phyloP scores from a whole-genome alignment of 2,329 filamentous ascomycete genomes.

The Fusarium annulatum region DNA sequence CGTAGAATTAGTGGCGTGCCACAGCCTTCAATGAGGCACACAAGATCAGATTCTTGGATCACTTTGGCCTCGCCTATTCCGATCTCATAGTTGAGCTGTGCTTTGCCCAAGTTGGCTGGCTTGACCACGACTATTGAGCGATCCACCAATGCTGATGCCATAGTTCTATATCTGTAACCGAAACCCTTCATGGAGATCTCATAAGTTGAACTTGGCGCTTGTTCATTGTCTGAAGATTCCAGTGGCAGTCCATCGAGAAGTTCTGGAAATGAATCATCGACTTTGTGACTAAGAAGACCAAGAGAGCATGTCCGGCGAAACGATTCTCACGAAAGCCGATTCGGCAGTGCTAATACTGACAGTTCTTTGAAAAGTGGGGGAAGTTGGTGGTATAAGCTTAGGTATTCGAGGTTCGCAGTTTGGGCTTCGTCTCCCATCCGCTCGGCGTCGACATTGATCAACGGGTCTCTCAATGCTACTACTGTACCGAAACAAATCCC shows the following conservation, averaged over 20 bases:
- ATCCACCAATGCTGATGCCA: not conserved
- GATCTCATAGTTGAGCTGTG: not conserved
- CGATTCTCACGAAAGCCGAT: not conserved
- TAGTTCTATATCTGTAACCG: not conserved
- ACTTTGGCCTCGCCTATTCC: not conserved
- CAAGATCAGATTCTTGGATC: not conserved
- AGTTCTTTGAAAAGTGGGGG: not conserved
- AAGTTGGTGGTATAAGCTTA: not conserved
- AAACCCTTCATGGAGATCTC: not conserved
- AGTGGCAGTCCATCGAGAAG: not conserved
- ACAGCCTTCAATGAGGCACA: not conserved
- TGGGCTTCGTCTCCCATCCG: not conserved
- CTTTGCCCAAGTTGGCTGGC: not conserved
- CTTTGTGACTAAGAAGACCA: not conserved
- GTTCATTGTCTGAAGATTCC: not conserved
- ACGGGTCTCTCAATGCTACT: not conserved
- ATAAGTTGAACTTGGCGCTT: rapidly evolving
- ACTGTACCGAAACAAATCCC: not conserved
- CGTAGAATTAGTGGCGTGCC: not conserved
- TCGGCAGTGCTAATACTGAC: not conserved
- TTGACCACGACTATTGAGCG: not conserved
- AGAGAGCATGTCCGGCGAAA: not conserved
- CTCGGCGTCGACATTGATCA: not conserved
- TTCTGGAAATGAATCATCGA: not conserved
- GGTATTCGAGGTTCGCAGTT: not conserved